Evolutionary conservation across 2,329 filamentous ascomycete genomes (phyloP), one percentile per base, ranked within the genome.

Genomic region (Trichoderma endophyticum): DNA sequence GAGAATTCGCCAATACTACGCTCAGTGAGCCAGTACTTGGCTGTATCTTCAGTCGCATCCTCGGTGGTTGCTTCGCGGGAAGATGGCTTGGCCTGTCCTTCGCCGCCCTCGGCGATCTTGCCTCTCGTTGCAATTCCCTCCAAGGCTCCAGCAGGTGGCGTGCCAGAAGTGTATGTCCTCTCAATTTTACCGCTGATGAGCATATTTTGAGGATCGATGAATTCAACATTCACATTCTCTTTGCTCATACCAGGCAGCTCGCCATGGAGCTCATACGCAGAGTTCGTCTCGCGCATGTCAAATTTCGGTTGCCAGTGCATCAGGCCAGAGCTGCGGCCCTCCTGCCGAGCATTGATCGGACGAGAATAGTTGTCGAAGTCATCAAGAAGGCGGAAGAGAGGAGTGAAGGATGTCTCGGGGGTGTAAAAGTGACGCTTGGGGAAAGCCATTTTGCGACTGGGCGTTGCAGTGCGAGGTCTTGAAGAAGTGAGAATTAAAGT

Each of bases 201-300:
- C 28, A 94, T 82, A 32, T 90, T 93, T 81, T 91, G 88, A 24
- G 86, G 83, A 79, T 94, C 92, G 71, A 88, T 89, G 84, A 94
- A 94, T 79, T 94, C 92, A 78, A 94, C 91, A 78, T 86, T 84
- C 77, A 94, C 83, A 78, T 93, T 85, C 75, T 92, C 89, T 81
- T 92, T 91, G 74, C 88, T 87, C 75, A 93, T 84, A 62, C 92
- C 92, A 0, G 92, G 90, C 1, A 94, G 88, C 80, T 94, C 92
- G 76, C 92, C 92, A 76, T 94, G 89, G 14, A 94, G 88, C 81
- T 94, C 89, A 79, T 93, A 94, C 71, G 83, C 80, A 12, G 87
- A 82, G 72, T 87, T 86, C 4, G 86, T 86, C 83, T 94, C 92
- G 79, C 87, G 89, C 73, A 93, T 86, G 75, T 94, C 92, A 79